A percentile compares a stretch with the other conserved stretches of the same genome.
phyloP scores from a whole-genome alignment of 192 early-diverging fungal genomes.

The Allomyces macrogynus region DNA sequence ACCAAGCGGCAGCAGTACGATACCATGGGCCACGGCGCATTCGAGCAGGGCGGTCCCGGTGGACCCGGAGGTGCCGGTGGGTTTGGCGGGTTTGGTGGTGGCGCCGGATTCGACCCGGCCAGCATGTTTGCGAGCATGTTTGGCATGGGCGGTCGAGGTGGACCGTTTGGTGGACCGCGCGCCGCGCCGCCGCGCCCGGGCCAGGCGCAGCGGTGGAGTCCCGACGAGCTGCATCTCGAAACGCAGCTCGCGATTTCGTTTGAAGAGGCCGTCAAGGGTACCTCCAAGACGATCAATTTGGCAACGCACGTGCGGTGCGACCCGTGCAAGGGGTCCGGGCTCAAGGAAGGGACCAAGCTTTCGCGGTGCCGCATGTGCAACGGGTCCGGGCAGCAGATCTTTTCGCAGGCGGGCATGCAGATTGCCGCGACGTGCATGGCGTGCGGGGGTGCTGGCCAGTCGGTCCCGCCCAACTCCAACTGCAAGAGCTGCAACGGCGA shows the following conservation, averaged over 20 bases:
- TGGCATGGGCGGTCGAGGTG: constrained; percentile 22
- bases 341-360: constrained; percentile 51
- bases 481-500: constrained; percentile 64
- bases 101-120: constrained; percentile 30
- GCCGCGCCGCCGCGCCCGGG: constrained; percentile 8
- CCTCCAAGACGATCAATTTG: constrained; percentile 40
- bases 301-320: constrained; percentile 48
- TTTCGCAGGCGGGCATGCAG: constrained; percentile 68
- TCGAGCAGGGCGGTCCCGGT: constrained; percentile 19
- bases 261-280: constrained; percentile 78
- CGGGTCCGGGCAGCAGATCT: constrained; percentile 65
- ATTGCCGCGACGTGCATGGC: constrained; percentile 62
- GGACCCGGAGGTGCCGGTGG: constrained; percentile 2
- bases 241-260: constrained; percentile 44
- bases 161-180: constrained; percentile 15
- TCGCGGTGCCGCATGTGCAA: constrained; percentile 52
- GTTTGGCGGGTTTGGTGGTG: constrained; percentile 9
- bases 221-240: constrained; percentile 2
- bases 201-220: too few species aligned
- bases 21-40: constrained; percentile 57
- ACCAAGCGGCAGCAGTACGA: constrained; percentile 79
- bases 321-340: constrained; percentile 59
- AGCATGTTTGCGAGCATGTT: constrained; percentile 59
- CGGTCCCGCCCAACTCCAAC: constrained; percentile 36
- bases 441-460: constrained; percentile 65